Evolutionary conservation across 2,329 filamentous ascomycete species (phyloP).

Genomic region (Ophiostoma triangulosporum): DNA sequence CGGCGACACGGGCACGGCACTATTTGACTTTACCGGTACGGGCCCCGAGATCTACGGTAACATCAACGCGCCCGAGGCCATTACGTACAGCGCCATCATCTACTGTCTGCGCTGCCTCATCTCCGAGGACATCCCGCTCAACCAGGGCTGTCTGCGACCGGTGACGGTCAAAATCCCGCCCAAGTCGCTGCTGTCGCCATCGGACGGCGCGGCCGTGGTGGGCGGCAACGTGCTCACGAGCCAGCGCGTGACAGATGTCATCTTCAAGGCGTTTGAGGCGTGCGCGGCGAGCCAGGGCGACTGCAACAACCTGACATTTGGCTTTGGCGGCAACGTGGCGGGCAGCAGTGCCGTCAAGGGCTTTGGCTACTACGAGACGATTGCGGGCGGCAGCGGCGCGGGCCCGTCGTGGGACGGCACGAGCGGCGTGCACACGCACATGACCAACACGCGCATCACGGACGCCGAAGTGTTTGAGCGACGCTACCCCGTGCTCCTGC

Average conservation of each 20-base stretch:
- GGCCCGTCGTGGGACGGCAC: constrained; percentile 19
- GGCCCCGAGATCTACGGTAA: constrained; percentile 65
- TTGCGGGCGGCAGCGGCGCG: constrained; percentile 22
- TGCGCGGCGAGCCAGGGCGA: constrained; percentile 70
- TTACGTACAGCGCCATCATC: constrained; percentile 69
- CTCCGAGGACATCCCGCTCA: constrained; percentile 68
- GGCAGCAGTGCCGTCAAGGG: constrained; percentile 48
- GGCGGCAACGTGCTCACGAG: constrained; percentile 71
- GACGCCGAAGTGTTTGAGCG: constrained; percentile 23
- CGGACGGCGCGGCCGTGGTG: constrained; percentile 65
- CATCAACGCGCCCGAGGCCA: constrained; percentile 64
- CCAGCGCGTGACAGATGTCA: constrained; percentile 72
- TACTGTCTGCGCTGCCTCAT: constrained; percentile 75
- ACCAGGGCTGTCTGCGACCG: constrained; percentile 71
- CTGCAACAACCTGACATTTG: constrained; percentile 77
- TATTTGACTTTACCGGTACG: constrained; percentile 66
- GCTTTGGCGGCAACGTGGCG: constrained; percentile 55
- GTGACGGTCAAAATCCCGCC: constrained; percentile 62
- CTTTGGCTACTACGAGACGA: constrained; percentile 50
- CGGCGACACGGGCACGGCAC: constrained; percentile 56
- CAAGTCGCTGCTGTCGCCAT: constrained; percentile 60
- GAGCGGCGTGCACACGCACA: constrained; percentile 18
- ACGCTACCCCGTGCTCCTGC: constrained; percentile 21
- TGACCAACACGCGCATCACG: constrained; percentile 21
- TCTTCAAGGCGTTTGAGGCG: constrained; percentile 66